Evolutionary conservation across 768 basidiomycete genomes (phyloP).

Genomic region (Russula sp.): DNA sequence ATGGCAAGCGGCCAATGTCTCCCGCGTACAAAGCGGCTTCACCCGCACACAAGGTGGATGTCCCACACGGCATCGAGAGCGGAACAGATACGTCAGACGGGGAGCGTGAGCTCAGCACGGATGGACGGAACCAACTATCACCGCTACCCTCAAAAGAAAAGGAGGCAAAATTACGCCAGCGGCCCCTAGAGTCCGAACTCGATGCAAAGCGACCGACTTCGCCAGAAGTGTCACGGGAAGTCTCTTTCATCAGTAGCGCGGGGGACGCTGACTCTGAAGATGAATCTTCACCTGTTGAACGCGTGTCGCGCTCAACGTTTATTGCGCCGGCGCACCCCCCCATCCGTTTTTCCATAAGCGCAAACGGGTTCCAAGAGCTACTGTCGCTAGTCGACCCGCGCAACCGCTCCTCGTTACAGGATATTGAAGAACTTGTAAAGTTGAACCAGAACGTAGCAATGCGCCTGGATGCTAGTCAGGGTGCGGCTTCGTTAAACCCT

Average conservation of each 20-base stretch:
- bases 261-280: constrained; percentile 28
- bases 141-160: constrained; percentile 7
- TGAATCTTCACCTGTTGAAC: constrained; percentile 61
- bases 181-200: constrained; percentile 33
- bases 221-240: constrained; percentile 10
- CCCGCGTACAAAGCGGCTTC: constrained; percentile 42
- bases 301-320: constrained; percentile 65
- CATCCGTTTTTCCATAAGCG: constrained; percentile 84
- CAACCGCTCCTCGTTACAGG: constrained; percentile 33
- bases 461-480: constrained; percentile 12
- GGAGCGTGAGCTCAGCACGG: constrained; percentile 40
- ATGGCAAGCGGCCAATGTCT: constrained; percentile 24
- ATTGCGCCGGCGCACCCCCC: constrained; percentile 86
- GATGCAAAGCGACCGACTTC: constrained; percentile 23
- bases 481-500: constrained; percentile 14
- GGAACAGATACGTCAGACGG: constrained; percentile 61
- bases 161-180: constrained; percentile 7
- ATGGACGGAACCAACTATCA: constrained; percentile 12
- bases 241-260: constrained; percentile 28
- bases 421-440: constrained; percentile 42
- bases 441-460: constrained; percentile 25
- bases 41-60: constrained; percentile 59
- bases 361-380: constrained; percentile 74
- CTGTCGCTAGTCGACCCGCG: constrained; percentile 49
- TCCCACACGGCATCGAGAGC: constrained; percentile 67